Evolutionary conservation across 768 basidiomycete species (phyloP).

Genomic region (Strobilomyces echinocephalus): DNA sequence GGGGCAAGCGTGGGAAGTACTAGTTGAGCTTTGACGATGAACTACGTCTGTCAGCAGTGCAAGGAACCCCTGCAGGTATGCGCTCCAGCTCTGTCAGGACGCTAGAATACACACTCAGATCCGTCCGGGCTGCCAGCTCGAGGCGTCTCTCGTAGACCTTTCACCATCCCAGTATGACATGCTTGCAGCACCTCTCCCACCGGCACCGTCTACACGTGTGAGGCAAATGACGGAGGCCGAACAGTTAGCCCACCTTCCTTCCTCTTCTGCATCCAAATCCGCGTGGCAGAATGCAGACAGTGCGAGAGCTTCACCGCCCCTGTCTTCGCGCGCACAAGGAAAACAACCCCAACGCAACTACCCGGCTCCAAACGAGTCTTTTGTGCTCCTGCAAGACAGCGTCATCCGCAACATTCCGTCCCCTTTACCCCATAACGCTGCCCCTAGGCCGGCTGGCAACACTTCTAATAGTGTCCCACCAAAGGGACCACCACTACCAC

Average conservation of each 20-base stretch:
- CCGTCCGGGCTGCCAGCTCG: constrained; percentile 46
- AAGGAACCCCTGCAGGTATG: constrained; percentile 82
- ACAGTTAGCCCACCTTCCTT: constrained; percentile 44
- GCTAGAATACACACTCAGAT: constrained; percentile 7
- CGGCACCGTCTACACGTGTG: constrained; percentile 41
- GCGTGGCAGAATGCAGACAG: constrained; percentile 56
- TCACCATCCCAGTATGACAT: constrained; percentile 85
- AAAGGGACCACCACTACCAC: constrained; percentile 24
- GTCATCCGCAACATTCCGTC: constrained; percentile 67
- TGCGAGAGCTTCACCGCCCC: constrained; percentile 31
- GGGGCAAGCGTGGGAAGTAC: not conserved
- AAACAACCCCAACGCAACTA: constrained; percentile 55
- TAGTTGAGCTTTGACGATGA: constrained; percentile 35
- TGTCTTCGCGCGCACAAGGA: constrained; percentile 54
- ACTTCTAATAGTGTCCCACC: constrained; percentile 30
- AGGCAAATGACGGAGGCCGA: constrained; percentile 38
- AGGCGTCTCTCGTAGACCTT: constrained; percentile 86
- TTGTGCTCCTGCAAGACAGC: constrained; percentile 86
- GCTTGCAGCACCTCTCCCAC: constrained; percentile 67
- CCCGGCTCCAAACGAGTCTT: constrained; percentile 76
- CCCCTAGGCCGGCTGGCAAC: constrained; percentile 39
- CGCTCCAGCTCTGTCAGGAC: not conserved
- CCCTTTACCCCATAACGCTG: constrained; percentile 38
- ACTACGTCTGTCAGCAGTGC: constrained; percentile 78
- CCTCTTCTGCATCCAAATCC: constrained; percentile 49